Conservation (phyloP, 805 yeast genomes). For the Lipomyces yamanashiensis region DNA sequence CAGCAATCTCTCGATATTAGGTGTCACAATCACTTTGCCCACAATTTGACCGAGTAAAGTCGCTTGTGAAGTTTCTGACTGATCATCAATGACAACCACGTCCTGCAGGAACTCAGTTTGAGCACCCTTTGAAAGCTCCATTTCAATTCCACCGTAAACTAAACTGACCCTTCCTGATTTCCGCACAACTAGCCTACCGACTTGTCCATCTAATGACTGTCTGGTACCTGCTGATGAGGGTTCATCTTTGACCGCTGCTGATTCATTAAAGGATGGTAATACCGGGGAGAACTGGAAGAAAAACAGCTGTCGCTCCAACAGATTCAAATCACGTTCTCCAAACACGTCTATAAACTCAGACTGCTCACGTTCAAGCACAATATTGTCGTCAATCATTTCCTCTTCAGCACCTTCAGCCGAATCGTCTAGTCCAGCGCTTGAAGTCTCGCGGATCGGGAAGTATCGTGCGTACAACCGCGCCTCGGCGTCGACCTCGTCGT, state of each 20-base stretch:
- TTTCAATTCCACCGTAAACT: constrained; percentile 68
- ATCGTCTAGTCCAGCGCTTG: not conserved
- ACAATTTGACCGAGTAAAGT: constrained; percentile 59
- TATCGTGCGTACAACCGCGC: constrained; percentile 11
- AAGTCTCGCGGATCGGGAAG: constrained; percentile 30
- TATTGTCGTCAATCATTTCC: constrained; percentile 22
- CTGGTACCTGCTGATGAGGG: not conserved
- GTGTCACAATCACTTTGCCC: constrained; percentile 64
- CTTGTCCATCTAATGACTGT: constrained; percentile 54
- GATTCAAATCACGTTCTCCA: constrained; percentile 12
- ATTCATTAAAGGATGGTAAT: constrained; percentile 48
- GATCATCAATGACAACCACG: constrained; percentile 59
- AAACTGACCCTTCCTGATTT: constrained; percentile 82
- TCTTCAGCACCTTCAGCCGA: constrained; percentile 12
- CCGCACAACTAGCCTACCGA: constrained; percentile 78
- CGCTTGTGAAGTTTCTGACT: constrained; percentile 47
- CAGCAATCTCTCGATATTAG: constrained; percentile 46
- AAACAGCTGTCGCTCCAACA: constrained; percentile 41
- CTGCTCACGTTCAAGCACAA: constrained; percentile 16
- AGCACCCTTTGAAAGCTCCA: constrained; percentile 76
- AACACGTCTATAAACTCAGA: constrained; percentile 15
- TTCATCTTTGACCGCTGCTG: constrained; percentile 14
- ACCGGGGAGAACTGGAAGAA: constrained; percentile 57
- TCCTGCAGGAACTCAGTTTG: constrained; percentile 74
- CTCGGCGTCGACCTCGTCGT: not conserved